Evolutionary conservation across 2,329 filamentous ascomycete species (phyloP).

Genomic region (Grosmannia penicillata): DNA sequence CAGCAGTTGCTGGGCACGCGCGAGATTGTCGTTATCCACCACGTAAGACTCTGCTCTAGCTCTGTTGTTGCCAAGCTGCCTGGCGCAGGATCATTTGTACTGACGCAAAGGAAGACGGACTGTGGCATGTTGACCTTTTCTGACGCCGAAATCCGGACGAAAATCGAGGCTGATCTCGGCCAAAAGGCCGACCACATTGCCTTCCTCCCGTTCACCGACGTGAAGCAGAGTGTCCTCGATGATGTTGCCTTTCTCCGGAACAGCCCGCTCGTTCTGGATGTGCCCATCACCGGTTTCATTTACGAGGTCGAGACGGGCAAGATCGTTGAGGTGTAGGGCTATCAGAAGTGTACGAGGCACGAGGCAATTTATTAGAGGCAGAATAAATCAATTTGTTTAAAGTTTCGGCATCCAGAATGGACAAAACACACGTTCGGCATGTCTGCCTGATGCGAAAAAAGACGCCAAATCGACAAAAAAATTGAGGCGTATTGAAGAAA

Average conservation of each 20-base stretch:
- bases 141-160: constrained; percentile 33
- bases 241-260: constrained; percentile 50
- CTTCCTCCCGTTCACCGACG: constrained; percentile 52
- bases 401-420: no score
- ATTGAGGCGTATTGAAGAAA: no score
- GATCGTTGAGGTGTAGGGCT: constrained; percentile 1
- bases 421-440: no score
- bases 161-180: constrained; percentile 44
- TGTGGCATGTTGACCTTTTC: constrained; percentile 61
- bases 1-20: constrained; percentile 64
- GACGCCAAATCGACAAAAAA: no score
- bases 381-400: no score
- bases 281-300: constrained; percentile 56
- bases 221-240: constrained; percentile 48
- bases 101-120: no score
- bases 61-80: background rate
- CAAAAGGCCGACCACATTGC: constrained; percentile 30
- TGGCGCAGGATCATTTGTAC: background rate
- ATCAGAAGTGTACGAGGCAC: no score
- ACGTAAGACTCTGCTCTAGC: constrained; percentile 17
- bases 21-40: constrained; percentile 64
- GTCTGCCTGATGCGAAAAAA: no score
- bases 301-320: constrained; percentile 10
- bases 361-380: no score
- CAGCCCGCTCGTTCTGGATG: constrained; percentile 45